Percentiles rank a stretch among this genome's conserved stretches.
phyloP scores from a whole-genome alignment of 148 eudicot species.

The Beta vulgaris region DNA sequence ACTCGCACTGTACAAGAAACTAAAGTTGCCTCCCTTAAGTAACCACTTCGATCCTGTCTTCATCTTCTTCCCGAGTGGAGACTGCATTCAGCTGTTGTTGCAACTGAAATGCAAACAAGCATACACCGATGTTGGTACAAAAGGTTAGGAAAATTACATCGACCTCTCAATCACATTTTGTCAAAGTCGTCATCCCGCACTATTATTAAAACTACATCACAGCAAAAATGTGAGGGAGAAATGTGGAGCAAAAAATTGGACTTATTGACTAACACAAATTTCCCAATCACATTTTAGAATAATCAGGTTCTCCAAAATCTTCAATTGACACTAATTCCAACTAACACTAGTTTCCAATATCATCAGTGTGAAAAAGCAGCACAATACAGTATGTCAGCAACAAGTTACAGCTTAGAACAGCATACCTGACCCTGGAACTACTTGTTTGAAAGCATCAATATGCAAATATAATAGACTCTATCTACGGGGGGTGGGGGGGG shows the following conservation, averaged over 20 bases:
- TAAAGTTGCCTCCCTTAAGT: slow-evolving; percentile 30
- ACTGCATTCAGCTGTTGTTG: slow-evolving; percentile 55
- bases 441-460: not conserved
- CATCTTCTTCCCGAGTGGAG: slow-evolving; percentile 50
- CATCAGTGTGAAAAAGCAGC: not conserved
- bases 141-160: not conserved
- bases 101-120: slow-evolving; percentile 40
- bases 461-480: not conserved
- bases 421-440: not conserved
- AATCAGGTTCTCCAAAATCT: not conserved
- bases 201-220: not conserved
- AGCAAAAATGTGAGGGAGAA: not conserved
- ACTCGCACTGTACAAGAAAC: slow-evolving; percentile 33
- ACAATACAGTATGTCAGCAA: not conserved
- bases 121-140: slow-evolving; percentile 13
- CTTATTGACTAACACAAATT: too few relatives aligned
- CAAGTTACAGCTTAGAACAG: not conserved
- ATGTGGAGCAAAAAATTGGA: too few relatives aligned
- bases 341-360: not conserved
- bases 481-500: too few relatives aligned
- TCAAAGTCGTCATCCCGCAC: not conserved
- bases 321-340: not conserved
- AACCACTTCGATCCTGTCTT: slow-evolving; percentile 44
- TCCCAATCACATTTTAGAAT: not conserved
- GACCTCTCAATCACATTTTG: not conserved